These are phyloP conservation scores for Blastobotrys terrestris DNA, from an alignment of 805 yeast species.

Conservation along the genomic window DNA sequence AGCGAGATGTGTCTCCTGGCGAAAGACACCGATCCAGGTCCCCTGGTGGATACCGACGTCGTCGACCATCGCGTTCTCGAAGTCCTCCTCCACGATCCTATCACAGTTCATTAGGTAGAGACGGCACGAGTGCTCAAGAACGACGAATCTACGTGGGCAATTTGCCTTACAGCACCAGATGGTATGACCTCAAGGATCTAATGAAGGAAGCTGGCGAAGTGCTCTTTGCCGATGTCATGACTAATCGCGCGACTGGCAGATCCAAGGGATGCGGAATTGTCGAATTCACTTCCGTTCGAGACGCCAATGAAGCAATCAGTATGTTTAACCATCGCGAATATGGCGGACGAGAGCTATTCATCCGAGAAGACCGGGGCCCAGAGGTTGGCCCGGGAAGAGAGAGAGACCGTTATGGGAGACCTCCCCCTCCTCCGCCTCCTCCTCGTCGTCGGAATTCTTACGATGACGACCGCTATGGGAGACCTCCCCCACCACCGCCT, in stretches of 20 bases:
- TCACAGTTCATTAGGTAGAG: neutral
- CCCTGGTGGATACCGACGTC: neutral
- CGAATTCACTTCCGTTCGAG: slow-evolving; percentile 60
- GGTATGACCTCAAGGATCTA: slow-evolving; percentile 35
- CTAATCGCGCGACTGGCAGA: slow-evolving; percentile 61
- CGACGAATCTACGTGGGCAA: slow-evolving; percentile 40
- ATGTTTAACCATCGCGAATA: slow-evolving; percentile 59
- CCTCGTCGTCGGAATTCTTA: neutral
- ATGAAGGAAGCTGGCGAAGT: slow-evolving; percentile 51
- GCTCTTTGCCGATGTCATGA: slow-evolving; percentile 76
- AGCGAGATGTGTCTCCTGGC: neutral
- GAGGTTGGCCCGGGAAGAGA: slow-evolving; percentile 5
- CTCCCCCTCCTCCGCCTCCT: neutral
- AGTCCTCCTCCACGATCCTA: neutral
- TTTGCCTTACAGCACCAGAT: slow-evolving; percentile 33
- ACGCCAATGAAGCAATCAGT: slow-evolving; percentile 65
- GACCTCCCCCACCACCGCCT: slow-evolving; percentile 16
- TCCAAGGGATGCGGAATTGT: slow-evolving; percentile 58
- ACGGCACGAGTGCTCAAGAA: slow-evolving; percentile 25
- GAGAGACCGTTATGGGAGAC: neutral
- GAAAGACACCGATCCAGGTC: neutral
- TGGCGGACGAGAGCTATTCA: slow-evolving; percentile 74
- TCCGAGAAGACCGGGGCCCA: slow-evolving; percentile 63
- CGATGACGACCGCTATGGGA: neutral
- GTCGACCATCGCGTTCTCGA: neutral